These are phyloP conservation scores for Candolleomyces efflorescens DNA, from an alignment of 768 basidiomycete genomes.

Conservation along the genomic window DNA sequence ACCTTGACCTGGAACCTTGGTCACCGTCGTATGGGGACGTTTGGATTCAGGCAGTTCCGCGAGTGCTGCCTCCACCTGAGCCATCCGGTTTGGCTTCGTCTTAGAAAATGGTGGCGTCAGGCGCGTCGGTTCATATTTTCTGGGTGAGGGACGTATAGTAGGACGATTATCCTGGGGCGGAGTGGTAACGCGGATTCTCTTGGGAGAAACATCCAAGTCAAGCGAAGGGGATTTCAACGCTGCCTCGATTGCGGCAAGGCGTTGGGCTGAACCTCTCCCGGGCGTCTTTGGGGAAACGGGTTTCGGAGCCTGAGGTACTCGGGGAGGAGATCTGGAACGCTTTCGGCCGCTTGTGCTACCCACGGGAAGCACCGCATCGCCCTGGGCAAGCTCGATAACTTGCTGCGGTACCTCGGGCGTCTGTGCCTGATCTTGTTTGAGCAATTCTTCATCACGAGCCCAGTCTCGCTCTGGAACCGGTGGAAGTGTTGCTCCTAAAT, in stretches of 20 bases:
- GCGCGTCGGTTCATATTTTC: neutral
- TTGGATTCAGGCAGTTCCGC: neutral
- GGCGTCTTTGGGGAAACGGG: neutral
- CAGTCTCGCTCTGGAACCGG: conserved; percentile 54
- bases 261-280: neutral
- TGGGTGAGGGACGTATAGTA: too few relatives aligned
- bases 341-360: neutral
- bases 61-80: neutral
- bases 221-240: neutral
- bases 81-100: neutral
- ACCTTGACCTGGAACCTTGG: too few relatives aligned
- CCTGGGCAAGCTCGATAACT: neutral
- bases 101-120: neutral
- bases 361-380: neutral
- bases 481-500: conserved; percentile 43
- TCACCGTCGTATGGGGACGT: too few relatives aligned
- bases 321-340: neutral
- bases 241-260: neutral
- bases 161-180: neutral
- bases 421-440: conserved; percentile 15
- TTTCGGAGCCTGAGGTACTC: neutral
- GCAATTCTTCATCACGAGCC: conserved; percentile 21
- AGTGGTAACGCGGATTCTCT: neutral
- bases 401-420: neutral
- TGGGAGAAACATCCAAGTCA: neutral